phyloP scores from a whole-genome alignment of 2,329 filamentous ascomycete species.

The Gliomastix tumulicola region DNA sequence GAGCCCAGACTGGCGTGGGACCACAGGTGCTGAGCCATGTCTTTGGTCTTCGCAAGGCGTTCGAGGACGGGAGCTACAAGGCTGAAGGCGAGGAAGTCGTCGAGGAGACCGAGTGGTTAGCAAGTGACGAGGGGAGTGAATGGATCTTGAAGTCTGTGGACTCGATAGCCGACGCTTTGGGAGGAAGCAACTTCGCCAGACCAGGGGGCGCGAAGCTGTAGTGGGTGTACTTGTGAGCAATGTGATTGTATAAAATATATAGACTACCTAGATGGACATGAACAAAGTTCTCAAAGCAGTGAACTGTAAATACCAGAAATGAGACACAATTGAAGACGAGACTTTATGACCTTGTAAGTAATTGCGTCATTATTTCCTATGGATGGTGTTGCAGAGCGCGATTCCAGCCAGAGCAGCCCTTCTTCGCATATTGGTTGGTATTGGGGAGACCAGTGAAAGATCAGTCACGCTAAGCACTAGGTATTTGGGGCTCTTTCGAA shows the following conservation, averaged over 20 bases:
- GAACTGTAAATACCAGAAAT: no score
- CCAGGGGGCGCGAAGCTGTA: conserved; percentile 2
- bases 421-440: no score
- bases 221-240: no score
- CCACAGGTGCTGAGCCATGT: conserved; percentile 78
- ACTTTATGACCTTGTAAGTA: no score
- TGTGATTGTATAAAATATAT: not conserved
- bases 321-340: no score
- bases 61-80: conserved; percentile 56
- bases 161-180: conserved; percentile 35
- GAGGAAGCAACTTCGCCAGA: conserved; percentile 19
- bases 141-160: conserved; percentile 39
- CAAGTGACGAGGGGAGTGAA: conserved; percentile 36
- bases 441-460: no score
- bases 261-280: not conserved
- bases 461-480: no score
- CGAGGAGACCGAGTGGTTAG: conserved; percentile 31
- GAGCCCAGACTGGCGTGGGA: conserved; percentile 74
- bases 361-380: no score
- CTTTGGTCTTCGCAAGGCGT: conserved; percentile 71
- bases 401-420: no score
- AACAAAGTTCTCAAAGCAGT: no score
- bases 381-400: no score
- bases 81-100: conserved; percentile 21
- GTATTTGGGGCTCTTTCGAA: no score